Conservation (phyloP, 2,329 filamentous ascomycete species). For the Orbilia ellipsospora region DNA sequence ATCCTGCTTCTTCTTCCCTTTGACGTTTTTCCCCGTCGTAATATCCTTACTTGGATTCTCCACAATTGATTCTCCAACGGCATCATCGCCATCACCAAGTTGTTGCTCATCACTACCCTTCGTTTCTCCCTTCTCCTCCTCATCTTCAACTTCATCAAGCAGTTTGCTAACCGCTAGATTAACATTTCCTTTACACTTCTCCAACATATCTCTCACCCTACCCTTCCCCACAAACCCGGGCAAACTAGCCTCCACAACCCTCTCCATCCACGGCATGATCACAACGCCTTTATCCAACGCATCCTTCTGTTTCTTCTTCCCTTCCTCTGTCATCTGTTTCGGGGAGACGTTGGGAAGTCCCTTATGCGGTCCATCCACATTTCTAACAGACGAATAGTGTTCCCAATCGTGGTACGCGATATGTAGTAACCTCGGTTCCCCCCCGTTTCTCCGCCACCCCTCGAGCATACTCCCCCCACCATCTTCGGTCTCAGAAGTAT, state of each 20-base stretch:
- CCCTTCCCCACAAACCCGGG: constrained; percentile 67
- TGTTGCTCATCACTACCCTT: constrained; percentile 1
- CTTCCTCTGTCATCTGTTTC: constrained; percentile 61
- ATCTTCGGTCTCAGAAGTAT: constrained; percentile 60
- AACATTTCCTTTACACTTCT: constrained; percentile 68
- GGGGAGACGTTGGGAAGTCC: constrained; percentile 67
- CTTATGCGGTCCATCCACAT: constrained; percentile 69
- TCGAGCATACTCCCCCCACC: constrained; percentile 59
- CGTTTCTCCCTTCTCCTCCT: constrained; percentile 13
- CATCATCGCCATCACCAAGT: constrained; percentile 7
- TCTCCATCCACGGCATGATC: constrained; percentile 69
- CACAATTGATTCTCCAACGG: constrained; percentile 8
- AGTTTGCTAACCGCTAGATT: constrained; percentile 68
- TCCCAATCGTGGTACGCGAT: constrained; percentile 74
- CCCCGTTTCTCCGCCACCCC: too few species aligned
- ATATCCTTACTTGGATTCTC: constrained; percentile 6
- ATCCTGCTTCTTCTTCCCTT: constrained; percentile 3
- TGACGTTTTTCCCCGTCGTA: background rate
- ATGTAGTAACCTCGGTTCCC: constrained; percentile 63
- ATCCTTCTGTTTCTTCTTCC: constrained; percentile 61
- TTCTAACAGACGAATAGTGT: constrained; percentile 75
- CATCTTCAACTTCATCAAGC: constrained; percentile 65
- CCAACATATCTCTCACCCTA: constrained; percentile 67
- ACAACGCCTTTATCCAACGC: constrained; percentile 62
- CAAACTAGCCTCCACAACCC: constrained; percentile 67